Evolutionary conservation across 2,329 filamentous ascomycete genomes (phyloP), one percentile per base, ranked within the genome.

Genomic region (Aspergillus udagawae): DNA sequence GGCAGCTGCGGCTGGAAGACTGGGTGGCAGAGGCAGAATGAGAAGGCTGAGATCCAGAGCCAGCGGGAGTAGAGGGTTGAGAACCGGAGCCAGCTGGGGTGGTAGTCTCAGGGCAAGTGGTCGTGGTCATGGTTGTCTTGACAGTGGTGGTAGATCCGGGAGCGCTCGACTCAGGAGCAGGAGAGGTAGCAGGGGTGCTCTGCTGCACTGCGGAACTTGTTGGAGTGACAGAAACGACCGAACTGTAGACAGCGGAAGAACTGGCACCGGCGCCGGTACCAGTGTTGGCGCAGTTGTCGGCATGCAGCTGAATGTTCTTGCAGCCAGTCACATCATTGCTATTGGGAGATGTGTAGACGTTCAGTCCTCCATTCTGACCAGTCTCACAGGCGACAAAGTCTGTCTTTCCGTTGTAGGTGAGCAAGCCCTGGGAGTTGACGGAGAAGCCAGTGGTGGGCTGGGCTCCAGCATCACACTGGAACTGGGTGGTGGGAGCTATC

Each of bases 321-420:
- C 78, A 75, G 54, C 63, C 54, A 52, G 71, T 72, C 21, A 73
- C 64, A 60, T 65, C 63, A 1, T 60, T 51, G 57, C 70, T 67
- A 60, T 70, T 63, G 52, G 65, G 32, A 6, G 32, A 67, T n/a
- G 69, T 77, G 60, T 78, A 78, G 62, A 80, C 65, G 60, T 79
- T 79, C 58, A 72, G 59, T 27, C 70, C 74, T 25, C 66, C 67
- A 48, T 75, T 70, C 52, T 75, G 61, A 27, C 73, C 74, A 21
- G 84, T 86, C 28, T 82, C 79, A 67, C 87, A 89, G 47, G 84
- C 80, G 65, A 82, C 84, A 70, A 89, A 89, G 28, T 73, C 73
- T 3, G 75, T 70, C 63, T 75, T 79, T 49, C 79, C 80, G 32
- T 83, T 73, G 70, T 80, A 83, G 2, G 75, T 75, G 21, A 89